Evolutionary conservation across 164 flowering plant species (phyloP).

Genomic region (Dillenia turbinata): DNA sequence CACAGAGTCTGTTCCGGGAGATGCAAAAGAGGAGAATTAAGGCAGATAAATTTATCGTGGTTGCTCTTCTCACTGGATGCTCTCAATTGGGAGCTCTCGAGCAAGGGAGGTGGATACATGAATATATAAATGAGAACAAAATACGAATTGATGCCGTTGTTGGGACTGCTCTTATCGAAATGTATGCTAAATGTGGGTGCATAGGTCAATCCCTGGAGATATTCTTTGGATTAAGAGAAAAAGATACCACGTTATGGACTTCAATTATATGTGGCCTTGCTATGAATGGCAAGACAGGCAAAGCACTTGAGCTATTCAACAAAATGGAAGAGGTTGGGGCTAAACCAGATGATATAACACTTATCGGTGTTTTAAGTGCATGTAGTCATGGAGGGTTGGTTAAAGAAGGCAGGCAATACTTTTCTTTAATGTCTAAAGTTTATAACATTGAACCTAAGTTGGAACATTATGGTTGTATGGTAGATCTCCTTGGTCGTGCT

Average conservation of each 20-base stretch:
- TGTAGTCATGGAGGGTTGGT: constrained; percentile 82
- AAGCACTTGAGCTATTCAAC: constrained; percentile 55
- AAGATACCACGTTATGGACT: constrained; percentile 71
- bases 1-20: constrained; percentile 47
- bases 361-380: constrained; percentile 73
- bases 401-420: constrained; percentile 54
- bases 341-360: constrained; percentile 71
- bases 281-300: constrained; percentile 52
- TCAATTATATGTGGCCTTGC: constrained; percentile 73
- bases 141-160: constrained; percentile 49
- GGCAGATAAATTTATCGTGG: constrained; percentile 61
- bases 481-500: constrained; percentile 77
- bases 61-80: constrained; percentile 70
- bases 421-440: constrained; percentile 45
- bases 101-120: constrained; percentile 84
- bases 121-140: constrained; percentile 40
- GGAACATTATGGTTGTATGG: constrained; percentile 76
- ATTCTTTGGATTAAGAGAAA: constrained; percentile 40
- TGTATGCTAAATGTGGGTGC: constrained; percentile 87
- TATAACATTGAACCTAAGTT: constrained; percentile 56
- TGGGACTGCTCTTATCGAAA: constrained; percentile 73
- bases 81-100: constrained; percentile 78
- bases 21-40: constrained; percentile 57
- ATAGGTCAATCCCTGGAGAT: constrained; percentile 58
- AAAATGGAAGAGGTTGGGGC: constrained; percentile 44